Evolutionary conservation across 2,329 filamentous ascomycete genomes (phyloP), one percentile per base, ranked within the genome.

Genomic region (Teratosphaeriaceae sp.): DNA sequence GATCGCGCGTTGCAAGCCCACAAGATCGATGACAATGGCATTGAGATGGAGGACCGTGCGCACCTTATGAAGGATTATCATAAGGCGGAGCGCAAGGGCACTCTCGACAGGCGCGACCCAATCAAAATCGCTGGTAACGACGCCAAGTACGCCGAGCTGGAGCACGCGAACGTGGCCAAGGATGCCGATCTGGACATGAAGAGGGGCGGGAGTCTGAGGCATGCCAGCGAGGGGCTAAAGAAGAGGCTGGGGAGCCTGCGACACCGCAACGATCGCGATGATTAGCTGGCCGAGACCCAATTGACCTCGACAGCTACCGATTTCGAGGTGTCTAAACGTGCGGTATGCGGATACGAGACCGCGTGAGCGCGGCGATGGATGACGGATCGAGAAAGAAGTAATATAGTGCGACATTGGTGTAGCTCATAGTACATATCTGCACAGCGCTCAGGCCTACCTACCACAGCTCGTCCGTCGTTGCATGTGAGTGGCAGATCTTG

Each of bases 1-100:
- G 86, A 90, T 55, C 77, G 77, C 49, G 76, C 78, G 1, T 65
- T 81, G 18, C 85, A 84, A 61, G 74, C 76, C 20, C 73, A 78
- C 58, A 77, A 75, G 56, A 61, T 60, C 39, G 54, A 63, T 44
- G 53, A 60, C 26, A 46, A 56, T 27, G 70, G 66, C 21, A 71
- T 66, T 15, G 70, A 73, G 50, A 61, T 73, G 64, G 58, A 55
- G 12, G 58, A 69, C n/a, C 63, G 63, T 34, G 61, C 59, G 24
- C 56, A 55, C 27, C 60, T 65, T 46, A 63, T 59, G 43, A 63
- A 61, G 42, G 56, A 65, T 22, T 65, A 63, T 43, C 52, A 63
- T 42, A 42, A 47, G 27, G 57, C 62, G 8, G 47, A 60, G 50
- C 53, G 52, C 21, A 47, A 51, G 18, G 53, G 53, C 30, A 52